Base-by-base conservation (phyloP, 2,329 filamentous ascomycete species). In the Fusarium oxysporum region DNA sequence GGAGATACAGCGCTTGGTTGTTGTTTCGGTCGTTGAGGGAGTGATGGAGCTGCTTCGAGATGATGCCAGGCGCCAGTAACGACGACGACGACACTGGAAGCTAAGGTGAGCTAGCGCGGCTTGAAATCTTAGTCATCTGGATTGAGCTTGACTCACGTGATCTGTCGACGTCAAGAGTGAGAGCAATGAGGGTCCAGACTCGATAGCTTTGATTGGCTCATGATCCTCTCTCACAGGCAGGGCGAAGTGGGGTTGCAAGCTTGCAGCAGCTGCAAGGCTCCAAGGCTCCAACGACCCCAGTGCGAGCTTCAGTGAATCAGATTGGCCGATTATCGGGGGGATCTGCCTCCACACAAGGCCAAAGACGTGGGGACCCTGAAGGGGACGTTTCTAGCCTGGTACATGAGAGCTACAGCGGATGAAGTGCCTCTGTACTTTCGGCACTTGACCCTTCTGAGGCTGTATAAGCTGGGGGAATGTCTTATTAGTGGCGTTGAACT, bases 51-150 rank as follows among this genome's bases (percentile, higher is more conserved):
- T 73, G 76, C 68, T 72, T 76, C 54, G 32, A 67, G 68, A 72
- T 72, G 74, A 77, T 76, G 68, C 75, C 68, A 78, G 76, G 76
- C 76, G 76, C 70, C 76, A 78, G 70, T 65, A 77, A 77, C 75
- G 75, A 78, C 76, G 76, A 78, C 76, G 76, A 78, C 76, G 63
- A 71, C 75, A 69, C 67, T 68, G 43, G 45, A 61, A 75, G 76
- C 74, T 77, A 73, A 76, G 71, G 58, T 71, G 45, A 66, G 54
- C 65, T 73, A 68, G 68, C 65, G 65, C 63, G 64, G 53, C 28
- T 40, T n/a, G n/a, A 10, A 32, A 23, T 28, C 73, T 78, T 78
- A 78, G 76, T 78, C 76, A 78, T 71, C 54, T 14, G 16, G 14
- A n/a, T 16, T 48, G 28, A n/a, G 19, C 9, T n/a, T 3, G 1